Conservation (phyloP, 2,329 filamentous ascomycete species). For the Ascochyta pisi region DNA sequence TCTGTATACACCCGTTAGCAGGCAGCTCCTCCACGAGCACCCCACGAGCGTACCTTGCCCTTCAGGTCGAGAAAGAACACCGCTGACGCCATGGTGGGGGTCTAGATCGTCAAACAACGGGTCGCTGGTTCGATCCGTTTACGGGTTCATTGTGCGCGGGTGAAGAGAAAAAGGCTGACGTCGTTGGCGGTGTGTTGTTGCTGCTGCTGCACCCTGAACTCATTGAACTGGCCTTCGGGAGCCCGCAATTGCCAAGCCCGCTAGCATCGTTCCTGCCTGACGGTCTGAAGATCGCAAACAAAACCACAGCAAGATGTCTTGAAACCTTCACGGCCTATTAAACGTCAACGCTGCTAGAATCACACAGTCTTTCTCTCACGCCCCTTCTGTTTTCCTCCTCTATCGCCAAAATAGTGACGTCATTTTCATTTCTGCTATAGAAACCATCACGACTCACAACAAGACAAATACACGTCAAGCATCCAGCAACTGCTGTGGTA, state of each 20-base stretch:
- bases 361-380: background rate
- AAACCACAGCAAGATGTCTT: background rate
- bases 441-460: background rate
- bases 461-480: background rate
- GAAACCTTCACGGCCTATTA: background rate
- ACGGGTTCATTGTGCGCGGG: slow-evolving; percentile 31
- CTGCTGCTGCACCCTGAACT: slow-evolving; percentile 15
- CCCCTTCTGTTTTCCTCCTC: background rate
- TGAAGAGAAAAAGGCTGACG: slow-evolving; percentile 1
- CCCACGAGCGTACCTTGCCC: slow-evolving; percentile 80
- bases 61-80: slow-evolving; percentile 99
- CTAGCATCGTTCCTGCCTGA: background rate
- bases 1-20: slow-evolving; percentile 62
- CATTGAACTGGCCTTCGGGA: slow-evolving; percentile 11
- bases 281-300: background rate
- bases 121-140: slow-evolving; percentile 9
- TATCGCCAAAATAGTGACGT: background rate
- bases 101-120: slow-evolving; percentile 4
- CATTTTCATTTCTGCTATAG: background rate
- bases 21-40: slow-evolving; percentile 26
- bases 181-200: slow-evolving; percentile 15
- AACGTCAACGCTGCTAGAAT: background rate
- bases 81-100: slow-evolving; percentile 83
- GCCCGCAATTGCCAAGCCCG: slow-evolving; percentile 14
- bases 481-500: background rate